Percentiles rank a stretch among this genome's conserved stretches.
phyloP scores from a whole-genome alignment of 177 flowering plant species.

The Vitis hybrid region DNA sequence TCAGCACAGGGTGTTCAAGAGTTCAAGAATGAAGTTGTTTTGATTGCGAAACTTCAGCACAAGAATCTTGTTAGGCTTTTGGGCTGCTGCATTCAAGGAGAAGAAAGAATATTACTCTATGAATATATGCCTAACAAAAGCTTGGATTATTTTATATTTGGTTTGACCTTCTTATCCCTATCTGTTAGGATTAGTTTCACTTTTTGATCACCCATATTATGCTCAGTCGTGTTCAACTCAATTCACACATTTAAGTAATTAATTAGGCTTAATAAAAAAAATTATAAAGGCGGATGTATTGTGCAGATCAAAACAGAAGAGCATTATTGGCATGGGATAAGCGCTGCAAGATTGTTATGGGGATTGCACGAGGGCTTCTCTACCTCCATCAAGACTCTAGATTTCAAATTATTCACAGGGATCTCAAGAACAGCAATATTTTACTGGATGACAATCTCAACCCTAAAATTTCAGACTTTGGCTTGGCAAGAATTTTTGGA shows the following conservation, averaged over 20 bases:
- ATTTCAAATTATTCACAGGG: conserved; percentile 47
- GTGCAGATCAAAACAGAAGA: conserved; percentile 11
- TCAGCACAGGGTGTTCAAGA: conserved; percentile 38
- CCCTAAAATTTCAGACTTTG: conserved; percentile 65
- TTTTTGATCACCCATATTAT: background rate
- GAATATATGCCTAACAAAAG: conserved; percentile 40
- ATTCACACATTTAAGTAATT: too few species aligned
- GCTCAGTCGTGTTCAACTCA: background rate
- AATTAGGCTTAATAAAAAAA: too few species aligned
- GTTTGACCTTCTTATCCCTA: background rate
- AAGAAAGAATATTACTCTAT: conserved; percentile 31
- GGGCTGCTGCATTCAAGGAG: conserved; percentile 32
- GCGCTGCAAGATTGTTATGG: conserved; percentile 34
- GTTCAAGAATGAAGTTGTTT: conserved; percentile 27
- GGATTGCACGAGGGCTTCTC: conserved; percentile 50
- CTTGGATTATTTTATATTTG: conserved; percentile 29
- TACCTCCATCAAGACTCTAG: conserved; percentile 61
- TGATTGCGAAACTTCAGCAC: conserved; percentile 35
- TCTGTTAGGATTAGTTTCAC: background rate
- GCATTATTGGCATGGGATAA: conserved; percentile 34
- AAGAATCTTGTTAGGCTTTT: conserved; percentile 32
- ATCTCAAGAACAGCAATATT: conserved; percentile 51
- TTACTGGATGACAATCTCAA: conserved; percentile 48
- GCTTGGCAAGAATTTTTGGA: conserved; percentile 49
- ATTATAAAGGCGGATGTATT: too few species aligned